A percentile compares a stretch with the other conserved stretches of the same genome.
These are phyloP conservation scores for Calonectria ilicicola DNA, from an alignment of 2,329 filamentous ascomycete species.

Conservation along the genomic window DNA sequence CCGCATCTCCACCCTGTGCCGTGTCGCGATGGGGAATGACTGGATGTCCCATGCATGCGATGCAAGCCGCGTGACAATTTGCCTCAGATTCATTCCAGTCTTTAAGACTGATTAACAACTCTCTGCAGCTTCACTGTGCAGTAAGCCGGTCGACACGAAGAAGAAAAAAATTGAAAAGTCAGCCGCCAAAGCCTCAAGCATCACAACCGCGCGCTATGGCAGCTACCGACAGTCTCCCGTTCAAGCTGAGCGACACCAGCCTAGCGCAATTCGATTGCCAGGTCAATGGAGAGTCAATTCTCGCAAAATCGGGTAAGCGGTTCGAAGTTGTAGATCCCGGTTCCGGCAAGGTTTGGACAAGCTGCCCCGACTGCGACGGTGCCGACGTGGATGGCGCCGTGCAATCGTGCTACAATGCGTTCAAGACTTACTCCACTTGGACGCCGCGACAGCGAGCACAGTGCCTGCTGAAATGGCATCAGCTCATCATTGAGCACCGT, in stretches of 20 bases:
- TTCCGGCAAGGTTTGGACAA: slow-evolving; percentile 61
- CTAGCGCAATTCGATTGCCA: slow-evolving; percentile 63
- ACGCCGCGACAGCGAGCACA: slow-evolving; percentile 49
- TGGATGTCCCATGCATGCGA: neutral
- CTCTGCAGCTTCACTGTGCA: neutral
- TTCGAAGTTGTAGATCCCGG: slow-evolving; percentile 68
- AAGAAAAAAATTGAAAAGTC: neutral
- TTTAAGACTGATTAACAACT: neutral
- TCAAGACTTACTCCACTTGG: slow-evolving; percentile 52
- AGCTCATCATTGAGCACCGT: slow-evolving; percentile 48
- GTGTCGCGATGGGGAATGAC: neutral
- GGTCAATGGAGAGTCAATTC: slow-evolving; percentile 60
- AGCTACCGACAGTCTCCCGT: slow-evolving; percentile 44
- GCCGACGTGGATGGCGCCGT: slow-evolving; percentile 54
- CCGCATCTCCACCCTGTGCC: slow-evolving; percentile 20
- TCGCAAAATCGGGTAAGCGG: slow-evolving; percentile 57
- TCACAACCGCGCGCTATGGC: slow-evolving; percentile 4
- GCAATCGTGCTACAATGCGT: slow-evolving; percentile 49
- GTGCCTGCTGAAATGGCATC: slow-evolving; percentile 51
- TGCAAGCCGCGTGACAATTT: neutral
- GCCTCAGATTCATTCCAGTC: neutral
- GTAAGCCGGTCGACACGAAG: neutral
- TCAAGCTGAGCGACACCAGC: slow-evolving; percentile 58
- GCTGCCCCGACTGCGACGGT: slow-evolving; percentile 60
- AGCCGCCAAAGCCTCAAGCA: neutral